A percentile compares a stretch with the other conserved stretches of the same genome.
phyloP scores from a whole-genome alignment of 1,284 basidiomycete genomes.

The Trichosporon sp. region DNA sequence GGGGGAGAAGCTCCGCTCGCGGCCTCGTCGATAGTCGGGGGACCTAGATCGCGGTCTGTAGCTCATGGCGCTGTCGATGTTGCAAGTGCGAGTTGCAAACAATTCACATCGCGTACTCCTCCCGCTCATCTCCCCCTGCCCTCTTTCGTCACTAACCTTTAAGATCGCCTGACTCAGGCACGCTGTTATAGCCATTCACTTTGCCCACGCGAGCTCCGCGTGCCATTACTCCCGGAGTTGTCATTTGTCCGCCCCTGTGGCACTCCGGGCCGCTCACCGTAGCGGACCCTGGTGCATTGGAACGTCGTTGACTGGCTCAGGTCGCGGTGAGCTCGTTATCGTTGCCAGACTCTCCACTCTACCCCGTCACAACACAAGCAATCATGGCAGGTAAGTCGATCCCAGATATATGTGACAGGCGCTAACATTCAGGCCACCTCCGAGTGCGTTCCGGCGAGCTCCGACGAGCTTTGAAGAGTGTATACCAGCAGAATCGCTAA shows the following conservation, averaged over 20 bases:
- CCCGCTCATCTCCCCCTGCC: not conserved
- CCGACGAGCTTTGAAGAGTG: too few relatives aligned
- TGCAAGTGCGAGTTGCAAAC: not conserved
- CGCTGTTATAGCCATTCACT: not conserved
- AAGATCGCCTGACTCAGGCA: not conserved
- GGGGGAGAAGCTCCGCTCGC: not conserved
- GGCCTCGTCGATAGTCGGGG: constrained; percentile 12
- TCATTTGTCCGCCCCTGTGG: constrained; percentile 2
- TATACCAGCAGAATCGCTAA: not conserved
- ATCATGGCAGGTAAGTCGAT: constrained; percentile 31
- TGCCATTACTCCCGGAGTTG: constrained; percentile 1
- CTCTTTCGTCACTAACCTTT: not conserved
- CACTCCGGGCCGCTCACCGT: not conserved
- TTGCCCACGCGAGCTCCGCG: not conserved
- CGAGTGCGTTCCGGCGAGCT: constrained; percentile 24
- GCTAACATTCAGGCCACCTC: constrained; percentile 35
- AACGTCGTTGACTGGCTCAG: constrained; percentile 1
- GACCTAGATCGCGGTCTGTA: constrained; percentile 19
- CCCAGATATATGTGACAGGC: not conserved
- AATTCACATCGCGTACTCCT: not conserved
- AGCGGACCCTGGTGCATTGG: not conserved
- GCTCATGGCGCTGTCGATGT: constrained; percentile 13
- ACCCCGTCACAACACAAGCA: not conserved
- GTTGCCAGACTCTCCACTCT: not conserved
- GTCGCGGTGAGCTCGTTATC: constrained; percentile 6